Percentiles rank a stretch among this genome's conserved stretches.
phyloP scores from a whole-genome alignment of 2,329 filamentous ascomycete genomes.

The Aspergillus cejpii region DNA sequence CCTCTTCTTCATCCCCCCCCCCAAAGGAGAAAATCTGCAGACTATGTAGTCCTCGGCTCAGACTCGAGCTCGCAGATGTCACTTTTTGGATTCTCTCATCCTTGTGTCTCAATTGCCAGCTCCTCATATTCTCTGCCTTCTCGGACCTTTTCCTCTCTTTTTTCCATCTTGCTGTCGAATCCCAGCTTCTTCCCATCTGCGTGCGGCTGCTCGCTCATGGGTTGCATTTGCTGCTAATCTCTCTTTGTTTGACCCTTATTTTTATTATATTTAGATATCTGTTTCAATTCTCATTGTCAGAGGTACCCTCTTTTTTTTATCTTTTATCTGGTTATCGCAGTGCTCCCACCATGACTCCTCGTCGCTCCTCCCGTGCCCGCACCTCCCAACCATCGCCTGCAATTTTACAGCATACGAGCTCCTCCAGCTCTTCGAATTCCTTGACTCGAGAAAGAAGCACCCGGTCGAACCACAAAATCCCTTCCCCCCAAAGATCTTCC shows the following conservation, averaged over 20 bases:
- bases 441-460: conserved; percentile 72
- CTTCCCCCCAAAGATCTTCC: conserved; percentile 67
- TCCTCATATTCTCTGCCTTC: conserved; percentile 9
- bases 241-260: conserved; percentile 5
- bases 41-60: conserved; percentile 39
- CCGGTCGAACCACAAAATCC: conserved; percentile 63
- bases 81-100: conserved; percentile 15
- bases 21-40: conserved; percentile 28
- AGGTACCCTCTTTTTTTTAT: conserved; percentile 10
- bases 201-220: conserved; percentile 22
- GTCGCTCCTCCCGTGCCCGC: conserved; percentile 87
- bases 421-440: conserved; percentile 63
- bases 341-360: conserved; percentile 55
- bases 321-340: conserved; percentile 8
- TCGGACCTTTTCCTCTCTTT: too few relatives aligned
- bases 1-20: conserved; percentile 29
- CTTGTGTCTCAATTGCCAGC: conserved; percentile 24
- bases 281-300: conserved; percentile 6
- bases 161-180: conserved; percentile 13
- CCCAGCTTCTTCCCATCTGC: conserved; percentile 19
- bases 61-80: conserved; percentile 27
- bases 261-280: conserved; percentile 1
- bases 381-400: conserved; percentile 62
- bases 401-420: conserved; percentile 68
- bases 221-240: conserved; percentile 11